Evolutionary conservation across 352 stramenopile genomes (phyloP), one percentile per base, ranked within the genome.

Genomic region (Phytophthora constricta): DNA sequence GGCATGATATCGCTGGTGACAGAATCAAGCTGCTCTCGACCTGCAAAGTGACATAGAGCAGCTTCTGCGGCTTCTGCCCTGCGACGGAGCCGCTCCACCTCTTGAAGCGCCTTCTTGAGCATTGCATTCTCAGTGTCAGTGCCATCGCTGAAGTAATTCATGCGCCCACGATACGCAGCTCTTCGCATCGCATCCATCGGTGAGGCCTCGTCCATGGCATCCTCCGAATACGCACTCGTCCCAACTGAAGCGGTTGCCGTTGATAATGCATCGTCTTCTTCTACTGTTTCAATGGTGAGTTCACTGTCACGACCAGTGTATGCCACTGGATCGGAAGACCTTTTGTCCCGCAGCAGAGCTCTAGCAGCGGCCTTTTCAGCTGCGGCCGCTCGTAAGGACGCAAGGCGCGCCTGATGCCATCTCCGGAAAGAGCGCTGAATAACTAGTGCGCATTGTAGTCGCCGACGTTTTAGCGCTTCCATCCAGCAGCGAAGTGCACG

Each of bases 21-120:
- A 64, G 56, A 33, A 50, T 58, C 62, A 0, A 64, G 3, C 22
- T 39, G 48, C 14, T 65, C 55, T 46, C 51, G 45, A 17, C 58
- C 39, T 49, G 67, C 46, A 65, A 71, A 69, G 51, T 79, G 71
- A 9, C 65, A 79, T 4, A 91, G 46, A 5, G 83, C 83, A 20
- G 83, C 80, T 70, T 91, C 83, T 31, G 83, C 83, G 19, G 68
- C 77, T 58, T 88, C 83, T 20, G 83, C 83, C n/a, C 83, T 78
- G 26, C 75, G 68, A 55, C 83, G 79, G 42, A 91, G 76, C 14
- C 76, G 62, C 33, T 91, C 81, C 19, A 91, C 50, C 47, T 90
- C 83, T 20, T 54, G 72, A 1, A 90, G 58, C 17, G 80, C 83
- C 27, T 79, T 79, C 13, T 77, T 74, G 3, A 87, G 63, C 79